These are phyloP conservation scores for Neurospora tetraspora DNA, from an alignment of 495 filamentous ascomycete species.

Conservation along the genomic window DNA sequence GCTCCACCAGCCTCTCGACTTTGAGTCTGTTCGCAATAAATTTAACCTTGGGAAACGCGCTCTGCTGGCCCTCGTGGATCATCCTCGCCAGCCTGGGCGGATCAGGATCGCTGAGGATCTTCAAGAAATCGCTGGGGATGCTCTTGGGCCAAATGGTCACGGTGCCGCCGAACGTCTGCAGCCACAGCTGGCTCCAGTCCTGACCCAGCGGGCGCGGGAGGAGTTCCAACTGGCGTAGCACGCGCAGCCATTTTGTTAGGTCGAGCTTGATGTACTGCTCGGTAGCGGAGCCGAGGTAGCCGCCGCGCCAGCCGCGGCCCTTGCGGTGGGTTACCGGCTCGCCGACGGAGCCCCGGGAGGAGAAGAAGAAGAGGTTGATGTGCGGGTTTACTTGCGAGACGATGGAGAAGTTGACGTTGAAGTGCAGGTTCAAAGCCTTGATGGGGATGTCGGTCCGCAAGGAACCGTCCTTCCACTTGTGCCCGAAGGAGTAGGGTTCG, in stretches of 20 bases:
- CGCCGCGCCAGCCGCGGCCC: conserved; percentile 91
- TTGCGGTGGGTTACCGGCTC: conserved; percentile 88
- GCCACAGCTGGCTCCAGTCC: conserved; percentile 93
- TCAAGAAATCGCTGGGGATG: conserved; percentile 55
- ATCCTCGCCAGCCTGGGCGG: conserved; percentile 67
- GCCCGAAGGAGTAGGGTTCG: conserved; percentile 77
- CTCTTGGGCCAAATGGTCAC: conserved; percentile 91
- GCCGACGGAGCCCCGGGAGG: conserved; percentile 79
- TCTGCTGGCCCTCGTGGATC: conserved; percentile 79
- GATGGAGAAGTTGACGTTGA: conserved; percentile 96
- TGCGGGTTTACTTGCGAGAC: conserved; percentile 97
- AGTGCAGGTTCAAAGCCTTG: conserved; percentile 85
- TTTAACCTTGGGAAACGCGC: conserved; percentile 78
- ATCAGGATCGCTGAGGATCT: conserved; percentile 77
- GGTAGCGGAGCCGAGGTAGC: conserved; percentile 80
- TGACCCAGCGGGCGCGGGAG: conserved; percentile 85
- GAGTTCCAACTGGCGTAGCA: conserved; percentile 82
- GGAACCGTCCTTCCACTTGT: conserved; percentile 97
- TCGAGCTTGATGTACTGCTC: conserved; percentile 95
- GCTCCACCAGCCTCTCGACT: conserved; percentile 69
- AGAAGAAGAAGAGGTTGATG: conserved; percentile 98
- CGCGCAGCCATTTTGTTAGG: conserved; percentile 91
- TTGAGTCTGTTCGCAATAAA: conserved; percentile 82
- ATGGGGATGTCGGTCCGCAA: conserved; percentile 92
- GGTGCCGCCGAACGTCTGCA: conserved; percentile 88